Conservation (phyloP, 164 flowering plant species). For the Pachysandra terminalis region DNA sequence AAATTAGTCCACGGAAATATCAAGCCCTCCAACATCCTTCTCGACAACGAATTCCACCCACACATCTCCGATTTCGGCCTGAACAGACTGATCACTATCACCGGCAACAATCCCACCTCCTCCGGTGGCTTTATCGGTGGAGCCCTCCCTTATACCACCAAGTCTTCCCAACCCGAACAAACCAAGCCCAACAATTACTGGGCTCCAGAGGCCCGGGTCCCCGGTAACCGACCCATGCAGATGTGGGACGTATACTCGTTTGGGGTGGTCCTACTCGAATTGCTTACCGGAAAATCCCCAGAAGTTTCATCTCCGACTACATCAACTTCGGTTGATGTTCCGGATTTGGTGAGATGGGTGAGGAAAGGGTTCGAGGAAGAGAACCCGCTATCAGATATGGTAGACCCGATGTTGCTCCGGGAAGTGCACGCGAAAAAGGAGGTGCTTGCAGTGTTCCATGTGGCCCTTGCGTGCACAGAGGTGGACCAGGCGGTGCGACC, state of each 20-base stretch:
- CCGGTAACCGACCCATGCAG: conserved; percentile 58
- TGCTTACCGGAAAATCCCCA: conserved; percentile 81
- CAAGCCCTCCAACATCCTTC: conserved; percentile 92
- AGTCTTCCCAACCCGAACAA: conserved; percentile 39
- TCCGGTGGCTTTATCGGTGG: conserved; percentile 78
- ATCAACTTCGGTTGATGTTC: conserved; percentile 42
- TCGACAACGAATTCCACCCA: conserved; percentile 66
- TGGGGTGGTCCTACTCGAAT: conserved; percentile 76
- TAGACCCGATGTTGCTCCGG: conserved; percentile 66
- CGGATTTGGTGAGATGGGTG: conserved; percentile 86
- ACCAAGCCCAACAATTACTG: conserved; percentile 38
- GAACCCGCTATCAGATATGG: conserved; percentile 67
- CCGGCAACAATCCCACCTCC: conserved; percentile 50
- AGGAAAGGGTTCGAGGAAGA: conserved; percentile 76
- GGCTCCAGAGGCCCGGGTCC: conserved; percentile 80
- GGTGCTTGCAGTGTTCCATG: conserved; percentile 67
- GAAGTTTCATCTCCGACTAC: conserved; percentile 50
- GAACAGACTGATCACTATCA: conserved; percentile 57
- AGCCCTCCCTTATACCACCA: conserved; percentile 58
- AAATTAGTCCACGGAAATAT: conserved; percentile 43
- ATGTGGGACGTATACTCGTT: conserved; percentile 94
- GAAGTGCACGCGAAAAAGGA: conserved; percentile 83
- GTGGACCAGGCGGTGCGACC: conserved; percentile 85
- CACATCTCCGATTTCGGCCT: conserved; percentile 87
- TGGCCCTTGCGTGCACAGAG: conserved; percentile 84